Conservation (phyloP, 31 red algal species). For the Odonthalia washingtoniensis region DNA sequence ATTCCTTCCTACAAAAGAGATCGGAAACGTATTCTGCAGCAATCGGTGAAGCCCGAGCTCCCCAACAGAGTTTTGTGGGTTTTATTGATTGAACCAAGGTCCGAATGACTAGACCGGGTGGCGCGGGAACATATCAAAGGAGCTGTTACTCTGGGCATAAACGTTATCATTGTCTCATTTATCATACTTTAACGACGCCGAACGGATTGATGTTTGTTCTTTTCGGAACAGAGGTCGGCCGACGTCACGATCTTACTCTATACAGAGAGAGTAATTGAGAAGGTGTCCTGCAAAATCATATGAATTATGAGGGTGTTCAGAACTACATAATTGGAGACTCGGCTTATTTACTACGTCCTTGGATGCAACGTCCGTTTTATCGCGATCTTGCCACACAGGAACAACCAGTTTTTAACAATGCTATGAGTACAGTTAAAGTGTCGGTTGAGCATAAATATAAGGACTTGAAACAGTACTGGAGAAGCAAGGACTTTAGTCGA, state of each 20-base stretch:
- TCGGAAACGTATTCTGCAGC: neutral
- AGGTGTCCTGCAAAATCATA: neutral
- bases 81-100: constrained; percentile 50
- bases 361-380: constrained; percentile 26
- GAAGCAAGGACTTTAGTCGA: constrained; percentile 19
- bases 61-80: constrained; percentile 29
- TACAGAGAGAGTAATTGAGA: constrained; percentile 32
- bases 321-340: constrained; percentile 46
- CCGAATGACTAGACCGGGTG: constrained; percentile 22
- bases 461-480: constrained; percentile 37
- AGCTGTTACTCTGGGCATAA: constrained; percentile 37
- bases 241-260: constrained; percentile 51
- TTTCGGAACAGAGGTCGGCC: constrained; percentile 4
- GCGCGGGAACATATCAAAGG: too few species aligned
- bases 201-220: constrained; percentile 49
- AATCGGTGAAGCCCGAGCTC: neutral
- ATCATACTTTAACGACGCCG: constrained; percentile 25
- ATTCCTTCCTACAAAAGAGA: too few species aligned
- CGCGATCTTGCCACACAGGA: neutral
- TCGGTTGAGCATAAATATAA: constrained; percentile 31
- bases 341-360: constrained; percentile 35
- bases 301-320: neutral
- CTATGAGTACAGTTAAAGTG: constrained; percentile 34
- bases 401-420: neutral
- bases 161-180: constrained; percentile 14